A percentile compares a stretch with the other conserved stretches of the same genome.
phyloP scores from a whole-genome alignment of 495 filamentous ascomycete species.

The Aspergillus kassunensis region DNA sequence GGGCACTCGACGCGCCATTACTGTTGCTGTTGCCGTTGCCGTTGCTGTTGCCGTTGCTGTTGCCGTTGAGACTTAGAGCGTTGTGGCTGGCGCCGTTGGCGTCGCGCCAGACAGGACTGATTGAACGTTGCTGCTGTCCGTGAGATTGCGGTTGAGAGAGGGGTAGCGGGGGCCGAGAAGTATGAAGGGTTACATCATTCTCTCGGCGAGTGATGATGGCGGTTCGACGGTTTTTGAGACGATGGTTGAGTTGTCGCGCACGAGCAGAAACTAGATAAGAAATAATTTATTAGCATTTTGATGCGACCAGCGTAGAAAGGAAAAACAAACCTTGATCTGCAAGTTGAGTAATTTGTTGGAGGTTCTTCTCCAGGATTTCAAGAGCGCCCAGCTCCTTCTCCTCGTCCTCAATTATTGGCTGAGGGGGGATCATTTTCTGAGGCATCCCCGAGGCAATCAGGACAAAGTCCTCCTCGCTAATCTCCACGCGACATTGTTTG shows the following conservation, averaged over 20 bases:
- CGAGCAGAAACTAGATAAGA: slow-evolving; percentile 61
- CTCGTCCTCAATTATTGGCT: slow-evolving; percentile 82
- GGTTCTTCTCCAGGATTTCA: slow-evolving; percentile 74
- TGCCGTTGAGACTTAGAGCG: no score
- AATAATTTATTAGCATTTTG: slow-evolving; percentile 18
- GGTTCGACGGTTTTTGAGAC: slow-evolving; percentile 67
- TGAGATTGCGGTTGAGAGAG: not conserved
- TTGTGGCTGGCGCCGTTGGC: slow-evolving; percentile 24
- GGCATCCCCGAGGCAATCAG: slow-evolving; percentile 76
- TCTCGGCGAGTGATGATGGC: slow-evolving; percentile 62
- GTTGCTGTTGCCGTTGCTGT: not conserved
- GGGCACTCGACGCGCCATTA: slow-evolving; percentile 23
- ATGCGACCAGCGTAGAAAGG: not conserved
- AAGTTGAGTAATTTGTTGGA: slow-evolving; percentile 69
- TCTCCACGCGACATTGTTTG: slow-evolving; percentile 77
- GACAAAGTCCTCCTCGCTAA: slow-evolving; percentile 81
- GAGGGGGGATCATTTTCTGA: slow-evolving; percentile 77
- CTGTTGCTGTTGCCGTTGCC: slow-evolving; percentile 19
- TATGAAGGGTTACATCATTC: slow-evolving; percentile 40
- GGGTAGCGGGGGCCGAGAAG: slow-evolving; percentile 3
- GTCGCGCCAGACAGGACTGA: slow-evolving; percentile 37
- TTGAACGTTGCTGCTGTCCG: slow-evolving; percentile 24
- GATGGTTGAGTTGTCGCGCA: slow-evolving; percentile 78
- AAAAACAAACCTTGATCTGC: slow-evolving; percentile 68
- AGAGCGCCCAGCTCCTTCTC: slow-evolving; percentile 77